A percentile compares a stretch with the other conserved stretches of the same genome.
Conservation (phyloP, 23 red algal species). For the Gracilaria caudata region DNA sequence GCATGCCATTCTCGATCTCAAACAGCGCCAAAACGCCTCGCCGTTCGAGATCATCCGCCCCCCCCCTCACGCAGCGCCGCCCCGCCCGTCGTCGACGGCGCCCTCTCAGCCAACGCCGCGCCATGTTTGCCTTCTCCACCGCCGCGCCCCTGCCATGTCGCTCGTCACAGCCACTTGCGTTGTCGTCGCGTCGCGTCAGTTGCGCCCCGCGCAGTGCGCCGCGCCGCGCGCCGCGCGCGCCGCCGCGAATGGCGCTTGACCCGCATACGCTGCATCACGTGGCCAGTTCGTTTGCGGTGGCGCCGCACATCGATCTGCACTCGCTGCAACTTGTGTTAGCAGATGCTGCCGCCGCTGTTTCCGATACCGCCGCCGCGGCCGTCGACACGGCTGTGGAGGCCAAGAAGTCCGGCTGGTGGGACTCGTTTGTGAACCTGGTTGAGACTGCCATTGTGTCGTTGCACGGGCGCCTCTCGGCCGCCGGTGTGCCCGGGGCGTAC, state of each 20-base stretch:
- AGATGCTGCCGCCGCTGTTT: slow-evolving; percentile 51
- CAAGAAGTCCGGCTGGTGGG: slow-evolving; percentile 83
- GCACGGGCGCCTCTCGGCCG: slow-evolving; percentile 58
- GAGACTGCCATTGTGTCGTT: slow-evolving; percentile 72
- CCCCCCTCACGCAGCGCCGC: background rate
- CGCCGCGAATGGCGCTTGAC: slow-evolving; percentile 58
- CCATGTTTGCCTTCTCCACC: slow-evolving; percentile 41
- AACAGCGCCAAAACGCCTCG: slow-evolving; percentile 14
- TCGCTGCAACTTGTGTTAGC: slow-evolving; percentile 22
- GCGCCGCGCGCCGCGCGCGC: slow-evolving; percentile 3
- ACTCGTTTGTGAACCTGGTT: slow-evolving; percentile 78
- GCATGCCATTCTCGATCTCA: slow-evolving; percentile 11
- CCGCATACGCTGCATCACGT: slow-evolving; percentile 47
- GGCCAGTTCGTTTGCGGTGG: slow-evolving; percentile 8
- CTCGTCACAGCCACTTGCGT: background rate
- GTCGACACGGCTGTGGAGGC: slow-evolving; percentile 45
- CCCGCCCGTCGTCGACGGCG: background rate
- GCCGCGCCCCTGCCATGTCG: slow-evolving; percentile 19
- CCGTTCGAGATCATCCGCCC: background rate
- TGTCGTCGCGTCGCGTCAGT: background rate
- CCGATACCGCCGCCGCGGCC: slow-evolving; percentile 33
- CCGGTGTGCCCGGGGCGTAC: slow-evolving; percentile 81
- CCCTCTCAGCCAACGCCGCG: slow-evolving; percentile 16
- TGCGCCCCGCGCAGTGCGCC: background rate
- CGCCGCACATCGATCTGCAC: slow-evolving; percentile 32